Evolutionary conservation across 805 yeast genomes (phyloP).

Genomic region (Spathaspora hagerdaliae): DNA sequence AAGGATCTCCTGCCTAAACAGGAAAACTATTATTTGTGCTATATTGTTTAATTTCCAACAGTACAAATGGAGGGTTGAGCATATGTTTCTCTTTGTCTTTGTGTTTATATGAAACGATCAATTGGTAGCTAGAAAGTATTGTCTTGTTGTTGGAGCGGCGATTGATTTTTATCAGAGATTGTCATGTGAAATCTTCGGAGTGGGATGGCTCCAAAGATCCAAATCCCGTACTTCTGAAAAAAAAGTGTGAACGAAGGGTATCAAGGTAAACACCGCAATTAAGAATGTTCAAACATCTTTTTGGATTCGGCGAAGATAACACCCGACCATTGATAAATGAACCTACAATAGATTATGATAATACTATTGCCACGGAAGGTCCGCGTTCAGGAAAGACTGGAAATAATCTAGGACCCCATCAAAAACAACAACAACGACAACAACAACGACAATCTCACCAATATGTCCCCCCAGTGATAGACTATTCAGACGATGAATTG

Average conservation of each 20-base stretch:
- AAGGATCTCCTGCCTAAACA: no score
- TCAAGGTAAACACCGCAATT: no score
- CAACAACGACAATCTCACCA: neutral
- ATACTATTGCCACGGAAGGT: constrained; percentile 14
- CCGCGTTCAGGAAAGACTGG: neutral
- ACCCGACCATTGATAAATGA: constrained; percentile 24
- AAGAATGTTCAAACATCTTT: constrained; percentile 4
- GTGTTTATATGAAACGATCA: no score
- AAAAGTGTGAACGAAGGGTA: no score
- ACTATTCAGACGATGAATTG: constrained; percentile 13
- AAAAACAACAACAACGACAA: neutral
- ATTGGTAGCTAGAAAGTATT: no score
- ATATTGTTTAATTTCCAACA: no score
- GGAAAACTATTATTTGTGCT: no score
- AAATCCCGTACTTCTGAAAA: neutral
- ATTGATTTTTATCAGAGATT: no score
- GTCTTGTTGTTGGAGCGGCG: no score
- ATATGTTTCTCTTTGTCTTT: no score
- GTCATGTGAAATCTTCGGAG: neutral
- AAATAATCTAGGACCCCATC: neutral
- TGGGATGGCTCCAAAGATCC: neutral
- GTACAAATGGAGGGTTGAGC: no score
- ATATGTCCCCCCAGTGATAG: constrained; percentile 1
- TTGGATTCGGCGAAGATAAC: constrained; percentile 7
- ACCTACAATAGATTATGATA: constrained; percentile 32